Conservation (phyloP, 192 early-diverging fungal genomes). For the Linnemannia exigua region DNA sequence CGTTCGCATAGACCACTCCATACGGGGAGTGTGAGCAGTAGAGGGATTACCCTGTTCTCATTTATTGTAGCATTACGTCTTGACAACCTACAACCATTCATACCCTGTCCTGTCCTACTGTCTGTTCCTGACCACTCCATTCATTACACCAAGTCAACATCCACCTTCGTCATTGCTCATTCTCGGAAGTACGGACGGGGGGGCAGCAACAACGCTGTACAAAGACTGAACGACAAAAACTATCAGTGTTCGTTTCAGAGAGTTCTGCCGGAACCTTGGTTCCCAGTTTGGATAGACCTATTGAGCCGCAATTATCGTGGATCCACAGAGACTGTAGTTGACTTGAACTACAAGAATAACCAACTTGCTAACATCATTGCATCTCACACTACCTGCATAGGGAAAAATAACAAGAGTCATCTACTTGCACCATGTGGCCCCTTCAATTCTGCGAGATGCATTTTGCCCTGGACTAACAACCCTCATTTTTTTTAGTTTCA, state of each 20-base stretch:
- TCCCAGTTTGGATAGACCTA: not conserved
- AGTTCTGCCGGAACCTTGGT: not conserved
- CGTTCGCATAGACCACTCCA: not conserved
- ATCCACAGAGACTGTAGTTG: not conserved
- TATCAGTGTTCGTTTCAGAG: too few relatives aligned
- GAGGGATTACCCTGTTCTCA: not conserved
- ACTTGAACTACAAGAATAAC: too few relatives aligned
- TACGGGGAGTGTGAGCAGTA: not conserved
- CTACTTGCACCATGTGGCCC: too few relatives aligned
- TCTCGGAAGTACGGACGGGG: not conserved
- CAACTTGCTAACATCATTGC: too few relatives aligned
- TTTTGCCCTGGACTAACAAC: too few relatives aligned
- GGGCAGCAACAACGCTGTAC: not conserved
- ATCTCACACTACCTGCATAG: too few relatives aligned
- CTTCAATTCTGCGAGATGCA: too few relatives aligned
- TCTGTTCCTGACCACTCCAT: not conserved
- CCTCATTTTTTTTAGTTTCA: not conserved
- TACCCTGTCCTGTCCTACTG: not conserved
- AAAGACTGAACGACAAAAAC: not conserved
- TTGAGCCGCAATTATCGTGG: not conserved
- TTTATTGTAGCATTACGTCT: not conserved
- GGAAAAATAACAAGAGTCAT: too few relatives aligned
- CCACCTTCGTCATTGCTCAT: not conserved
- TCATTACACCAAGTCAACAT: not conserved
- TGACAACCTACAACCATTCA: not conserved